Base-by-base conservation (phyloP, 106 monocot genomes). In the Dactylorhiza incarnata region DNA sequence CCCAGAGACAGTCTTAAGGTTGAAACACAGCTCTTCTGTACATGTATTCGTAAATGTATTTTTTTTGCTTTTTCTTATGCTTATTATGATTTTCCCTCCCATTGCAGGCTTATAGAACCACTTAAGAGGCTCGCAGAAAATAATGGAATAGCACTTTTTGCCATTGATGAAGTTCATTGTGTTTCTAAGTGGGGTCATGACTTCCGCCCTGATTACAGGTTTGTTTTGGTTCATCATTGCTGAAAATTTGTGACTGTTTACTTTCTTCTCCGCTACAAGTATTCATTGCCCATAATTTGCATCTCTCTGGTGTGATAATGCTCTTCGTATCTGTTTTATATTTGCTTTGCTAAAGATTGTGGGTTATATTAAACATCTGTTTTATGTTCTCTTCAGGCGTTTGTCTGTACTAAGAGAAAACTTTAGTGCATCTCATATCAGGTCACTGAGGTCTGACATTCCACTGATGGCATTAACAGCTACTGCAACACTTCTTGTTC, bases 131-230 rank as follows among this genome's bases (percentile, higher is more conserved):
- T 99, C 73, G 93, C 89, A 53, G 84, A 89, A 82, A 87, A 70
- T 75, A 86, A 84, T 75, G 91, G 94, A 49, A 99, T 99, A 89
- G 91, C 91, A 75, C 86, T 99, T 3, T 94, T 94, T 89, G 97
- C 97, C 20, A 88, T 99, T 77, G 97, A 99, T 89, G 97, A 99
- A 88, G 97, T 77, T 76, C 97, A 99, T 75, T 99, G 97, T 76
- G 86, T 99, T 76, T 94, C 97, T 10, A 89, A 99, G 83, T 99
- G 97, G 97, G 97, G 97, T 37, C 97, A 99, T 89, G 97, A 99
- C 84, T 99, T 99, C 77, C 82, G 97, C 61, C 97, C 94, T n/a
- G 87, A 89, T 80, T 99, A 99, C 78, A 87, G 97, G 97, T 97
- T 50, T 80, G 55, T 4, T 78, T 78, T 37, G 37, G 25, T 58